These are phyloP conservation scores for Magnolia officinalis DNA, from an alignment of 164 flowering plant genomes.

Conservation along the genomic window DNA sequence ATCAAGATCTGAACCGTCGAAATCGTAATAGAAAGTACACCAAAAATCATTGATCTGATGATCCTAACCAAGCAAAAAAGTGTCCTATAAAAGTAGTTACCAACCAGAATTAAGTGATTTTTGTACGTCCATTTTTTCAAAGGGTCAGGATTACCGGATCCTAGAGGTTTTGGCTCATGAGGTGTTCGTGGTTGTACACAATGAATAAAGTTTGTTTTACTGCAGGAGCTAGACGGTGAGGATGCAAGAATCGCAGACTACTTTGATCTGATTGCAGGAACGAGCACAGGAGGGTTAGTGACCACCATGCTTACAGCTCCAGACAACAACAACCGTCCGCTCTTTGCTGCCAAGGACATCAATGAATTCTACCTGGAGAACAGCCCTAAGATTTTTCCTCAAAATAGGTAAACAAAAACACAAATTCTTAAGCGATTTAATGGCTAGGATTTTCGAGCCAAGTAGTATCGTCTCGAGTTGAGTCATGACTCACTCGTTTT, in stretches of 20 bases:
- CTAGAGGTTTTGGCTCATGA: background rate
- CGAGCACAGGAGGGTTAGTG: slow-evolving; percentile 29
- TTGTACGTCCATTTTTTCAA: too few species aligned
- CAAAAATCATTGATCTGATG: too few species aligned
- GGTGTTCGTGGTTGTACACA: background rate
- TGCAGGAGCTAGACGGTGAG: slow-evolving; percentile 23
- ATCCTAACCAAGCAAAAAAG: too few species aligned
- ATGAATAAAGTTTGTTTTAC: too few species aligned
- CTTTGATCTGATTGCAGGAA: slow-evolving; percentile 28
- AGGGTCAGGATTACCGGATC: background rate
- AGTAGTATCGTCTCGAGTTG: too few species aligned
- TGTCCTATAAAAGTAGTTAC: too few species aligned
- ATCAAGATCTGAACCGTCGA: too few species aligned
- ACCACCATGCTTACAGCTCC: slow-evolving; percentile 39
- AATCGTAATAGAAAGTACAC: too few species aligned
- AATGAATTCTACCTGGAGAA: slow-evolving; percentile 27
- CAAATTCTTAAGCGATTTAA: background rate
- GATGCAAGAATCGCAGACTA: slow-evolving; percentile 31
- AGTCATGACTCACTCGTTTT: too few species aligned
- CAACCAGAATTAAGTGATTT: too few species aligned
- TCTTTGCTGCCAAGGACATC: slow-evolving; percentile 42
- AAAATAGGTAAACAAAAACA: slow-evolving; percentile 7
- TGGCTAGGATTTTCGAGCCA: too few species aligned
- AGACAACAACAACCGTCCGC: slow-evolving; percentile 28
- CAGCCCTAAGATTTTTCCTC: slow-evolving; percentile 39